These are phyloP conservation scores for Plasmopara viticola DNA, from an alignment of 352 stramenopile genomes.

Conservation along the genomic window DNA sequence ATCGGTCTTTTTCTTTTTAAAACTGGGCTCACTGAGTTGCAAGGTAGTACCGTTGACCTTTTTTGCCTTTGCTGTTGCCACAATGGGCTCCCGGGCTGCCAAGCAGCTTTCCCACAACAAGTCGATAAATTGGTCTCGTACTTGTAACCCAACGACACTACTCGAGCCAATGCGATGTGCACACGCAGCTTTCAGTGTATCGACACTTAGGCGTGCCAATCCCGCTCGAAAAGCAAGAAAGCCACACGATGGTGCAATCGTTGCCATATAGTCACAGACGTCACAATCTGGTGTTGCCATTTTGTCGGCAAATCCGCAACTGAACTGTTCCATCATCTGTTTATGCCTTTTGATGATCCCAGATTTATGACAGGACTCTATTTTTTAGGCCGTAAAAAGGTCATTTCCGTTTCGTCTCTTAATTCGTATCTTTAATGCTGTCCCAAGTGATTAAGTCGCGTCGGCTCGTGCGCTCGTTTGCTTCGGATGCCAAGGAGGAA, in stretches of 20 bases:
- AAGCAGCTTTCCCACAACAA: slow-evolving; percentile 6
- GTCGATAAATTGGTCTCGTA: slow-evolving; percentile 12
- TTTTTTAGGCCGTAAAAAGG: no score
- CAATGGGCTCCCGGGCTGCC: background rate
- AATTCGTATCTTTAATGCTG: slow-evolving; percentile 16
- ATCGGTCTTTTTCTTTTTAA: slow-evolving; percentile 6
- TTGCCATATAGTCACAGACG: slow-evolving; percentile 3
- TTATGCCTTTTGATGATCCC: background rate
- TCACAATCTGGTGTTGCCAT: slow-evolving; percentile 1
- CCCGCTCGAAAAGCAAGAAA: slow-evolving; percentile 9
- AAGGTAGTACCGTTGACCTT: background rate
- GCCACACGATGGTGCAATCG: background rate
- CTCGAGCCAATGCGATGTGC: background rate
- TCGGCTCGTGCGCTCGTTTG: slow-evolving; percentile 41
- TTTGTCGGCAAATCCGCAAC: slow-evolving; percentile 1
- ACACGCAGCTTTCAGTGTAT: slow-evolving; percentile 5
- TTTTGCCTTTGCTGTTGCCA: background rate
- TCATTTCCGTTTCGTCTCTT: background rate
- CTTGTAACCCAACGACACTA: slow-evolving; percentile 2
- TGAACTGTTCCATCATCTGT: background rate
- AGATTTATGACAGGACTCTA: background rate
- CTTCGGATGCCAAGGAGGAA: slow-evolving; percentile 51
- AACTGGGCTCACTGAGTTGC: background rate
- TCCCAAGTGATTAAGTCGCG: slow-evolving; percentile 24
- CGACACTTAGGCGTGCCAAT: background rate